Conservation (phyloP, 305 asterid genomes). For the Solanum chacoense region DNA sequence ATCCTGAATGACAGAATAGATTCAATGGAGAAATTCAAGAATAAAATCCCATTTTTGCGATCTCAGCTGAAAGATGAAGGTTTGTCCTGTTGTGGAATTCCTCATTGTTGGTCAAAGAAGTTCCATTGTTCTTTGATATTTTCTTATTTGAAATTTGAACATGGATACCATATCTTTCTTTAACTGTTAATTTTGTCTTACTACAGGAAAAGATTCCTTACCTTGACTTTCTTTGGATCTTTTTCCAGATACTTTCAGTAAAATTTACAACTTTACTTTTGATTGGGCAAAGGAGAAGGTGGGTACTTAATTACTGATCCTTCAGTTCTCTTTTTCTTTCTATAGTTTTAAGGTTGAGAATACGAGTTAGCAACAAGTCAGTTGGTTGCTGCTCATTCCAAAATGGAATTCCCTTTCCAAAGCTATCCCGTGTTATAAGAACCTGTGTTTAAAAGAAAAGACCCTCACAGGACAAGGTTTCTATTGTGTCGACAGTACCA, state of each 20-base stretch:
- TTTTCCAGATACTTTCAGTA: constrained; percentile 69
- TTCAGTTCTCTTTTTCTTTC: background rate
- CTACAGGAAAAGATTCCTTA: background rate
- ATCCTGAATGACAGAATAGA: constrained; percentile 56
- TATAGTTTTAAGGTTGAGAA: background rate
- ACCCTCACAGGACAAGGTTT: background rate
- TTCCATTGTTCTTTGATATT: background rate
- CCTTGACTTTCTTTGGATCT: background rate
- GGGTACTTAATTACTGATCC: background rate
- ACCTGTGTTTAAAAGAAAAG: background rate
- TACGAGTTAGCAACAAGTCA: background rate
- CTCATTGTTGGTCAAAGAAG: background rate
- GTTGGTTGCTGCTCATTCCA: background rate
- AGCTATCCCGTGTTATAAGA: background rate
- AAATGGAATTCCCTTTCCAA: background rate
- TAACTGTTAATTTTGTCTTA: background rate
- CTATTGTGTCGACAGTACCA: background rate
- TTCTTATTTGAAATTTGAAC: background rate
- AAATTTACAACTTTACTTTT: constrained; percentile 85
- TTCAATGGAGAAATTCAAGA: constrained; percentile 81
- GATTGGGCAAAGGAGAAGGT: constrained; percentile 99
- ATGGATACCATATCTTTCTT: background rate
- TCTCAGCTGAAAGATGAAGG: constrained; percentile 93
- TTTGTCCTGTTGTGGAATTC: constrained; percentile 29
- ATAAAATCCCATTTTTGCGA: constrained; percentile 78